A percentile compares a stretch with the other conserved stretches of the same genome.
phyloP scores from a whole-genome alignment of 2,329 filamentous ascomycete species.

The Ophiosphaerella korrae region DNA sequence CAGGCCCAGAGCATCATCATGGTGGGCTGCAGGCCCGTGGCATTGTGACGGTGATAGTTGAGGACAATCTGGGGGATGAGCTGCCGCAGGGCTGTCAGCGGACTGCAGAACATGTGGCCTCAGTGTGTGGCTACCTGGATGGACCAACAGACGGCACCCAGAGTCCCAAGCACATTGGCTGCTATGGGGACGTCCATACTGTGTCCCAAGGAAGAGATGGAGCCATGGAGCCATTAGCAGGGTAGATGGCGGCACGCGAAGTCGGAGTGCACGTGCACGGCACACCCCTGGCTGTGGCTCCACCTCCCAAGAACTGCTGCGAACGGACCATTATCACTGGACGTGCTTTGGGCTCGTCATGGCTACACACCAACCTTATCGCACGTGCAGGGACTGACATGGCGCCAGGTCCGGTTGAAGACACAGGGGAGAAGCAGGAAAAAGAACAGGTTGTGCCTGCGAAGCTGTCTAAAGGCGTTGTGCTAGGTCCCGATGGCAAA shows the following conservation, averaged over 20 bases:
- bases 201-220: neutral
- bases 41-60: constrained; percentile 70
- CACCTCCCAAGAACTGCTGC: constrained; percentile 15
- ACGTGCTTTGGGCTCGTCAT: constrained; percentile 27
- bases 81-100: constrained; percentile 43
- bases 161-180: constrained; percentile 64
- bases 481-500: constrained; percentile 81
- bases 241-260: no score
- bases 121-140: constrained; percentile 55
- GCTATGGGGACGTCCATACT: constrained; percentile 61
- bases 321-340: constrained; percentile 5
- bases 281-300: neutral
- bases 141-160: constrained; percentile 68
- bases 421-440: constrained; percentile 31
- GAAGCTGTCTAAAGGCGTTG: constrained; percentile 71
- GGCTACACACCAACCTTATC: neutral
- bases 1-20: constrained; percentile 77
- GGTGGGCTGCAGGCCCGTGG: constrained; percentile 66
- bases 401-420: constrained; percentile 28
- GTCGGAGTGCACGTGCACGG: no score
- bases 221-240: no score
- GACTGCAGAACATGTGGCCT: neutral
- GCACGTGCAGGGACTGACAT: constrained; percentile 13
- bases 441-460: constrained; percentile 48
- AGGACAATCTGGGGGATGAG: constrained; percentile 72